phyloP scores from a whole-genome alignment of 257 asterid species.

The Solanum neorickii region DNA sequence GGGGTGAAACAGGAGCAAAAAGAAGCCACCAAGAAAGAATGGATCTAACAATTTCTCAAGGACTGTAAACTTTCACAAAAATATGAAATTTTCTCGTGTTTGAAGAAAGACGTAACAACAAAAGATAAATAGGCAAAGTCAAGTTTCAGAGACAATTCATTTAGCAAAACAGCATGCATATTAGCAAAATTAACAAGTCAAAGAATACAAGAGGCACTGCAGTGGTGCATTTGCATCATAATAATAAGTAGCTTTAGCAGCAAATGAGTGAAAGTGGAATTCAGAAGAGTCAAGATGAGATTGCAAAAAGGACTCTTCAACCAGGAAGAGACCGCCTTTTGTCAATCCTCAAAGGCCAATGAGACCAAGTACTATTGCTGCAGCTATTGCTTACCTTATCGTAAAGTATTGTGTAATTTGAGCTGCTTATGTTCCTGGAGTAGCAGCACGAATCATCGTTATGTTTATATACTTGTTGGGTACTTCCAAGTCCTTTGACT shows the following conservation, averaged over 20 bases:
- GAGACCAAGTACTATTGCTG: neutral
- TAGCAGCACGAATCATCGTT: conserved; percentile 24
- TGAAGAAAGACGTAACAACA: neutral
- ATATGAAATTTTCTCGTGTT: neutral
- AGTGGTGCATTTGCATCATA: neutral
- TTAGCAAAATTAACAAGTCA: neutral
- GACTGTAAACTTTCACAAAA: neutral
- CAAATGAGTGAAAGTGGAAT: neutral
- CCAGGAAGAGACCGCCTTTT: neutral
- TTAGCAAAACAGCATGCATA: neutral
- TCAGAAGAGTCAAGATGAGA: neutral
- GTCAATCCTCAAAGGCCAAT: neutral
- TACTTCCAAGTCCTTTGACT: conserved; percentile 46
- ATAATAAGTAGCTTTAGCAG: neutral
- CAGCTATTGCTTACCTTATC: conserved; percentile 36
- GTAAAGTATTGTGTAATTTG: conserved; percentile 48
- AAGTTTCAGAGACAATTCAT: neutral
- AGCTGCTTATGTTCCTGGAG: conserved; percentile 44
- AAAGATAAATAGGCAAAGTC: neutral
- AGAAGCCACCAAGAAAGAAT: neutral
- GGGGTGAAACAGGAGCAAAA: neutral
- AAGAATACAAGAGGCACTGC: neutral
- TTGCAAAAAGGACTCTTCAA: neutral
- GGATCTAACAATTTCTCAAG: neutral
- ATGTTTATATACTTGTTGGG: conserved; percentile 32